Conservation (phyloP, 208 protist species). For the Kentomonas sorsogonicus region DNA sequence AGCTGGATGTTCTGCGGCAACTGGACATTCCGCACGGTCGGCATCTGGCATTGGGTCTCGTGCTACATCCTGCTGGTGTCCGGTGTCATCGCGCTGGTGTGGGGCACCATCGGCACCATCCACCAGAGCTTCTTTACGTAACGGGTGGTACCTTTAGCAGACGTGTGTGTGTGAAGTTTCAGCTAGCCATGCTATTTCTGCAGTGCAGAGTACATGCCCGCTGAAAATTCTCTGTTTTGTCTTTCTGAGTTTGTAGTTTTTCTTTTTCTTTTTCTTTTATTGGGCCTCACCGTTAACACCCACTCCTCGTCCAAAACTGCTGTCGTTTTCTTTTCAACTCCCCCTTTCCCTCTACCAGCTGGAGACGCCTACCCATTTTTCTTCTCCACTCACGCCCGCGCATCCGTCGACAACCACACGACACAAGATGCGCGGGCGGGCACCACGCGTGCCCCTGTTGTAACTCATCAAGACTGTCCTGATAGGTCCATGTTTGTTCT, state of each 20-base stretch:
- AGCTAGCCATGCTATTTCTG: conserved; percentile 1
- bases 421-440: no score
- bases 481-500: no score
- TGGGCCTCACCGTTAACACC: conserved; percentile 2
- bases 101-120: conserved; percentile 50
- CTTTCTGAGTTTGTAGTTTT: neutral
- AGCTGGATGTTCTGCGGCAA: conserved; percentile 70
- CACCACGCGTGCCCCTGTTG: no score
- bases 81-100: conserved; percentile 64
- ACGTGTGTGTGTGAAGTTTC: neutral
- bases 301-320: neutral
- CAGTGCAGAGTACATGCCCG: neutral
- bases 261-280: conserved; percentile 8
- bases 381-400: no score
- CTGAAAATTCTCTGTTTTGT: neutral
- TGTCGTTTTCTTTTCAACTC: conserved; percentile 6
- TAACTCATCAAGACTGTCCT: no score
- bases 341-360: neutral
- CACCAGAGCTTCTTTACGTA: conserved; percentile 24
- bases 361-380: no score
- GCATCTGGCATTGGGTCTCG: conserved; percentile 30
- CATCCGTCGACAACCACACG: no score
- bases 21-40: conserved; percentile 46
- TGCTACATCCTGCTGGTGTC: conserved; percentile 40
- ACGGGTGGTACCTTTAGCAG: neutral